These are phyloP conservation scores for Termitomyces sp. DNA, from an alignment of 768 basidiomycete species.

Conservation along the genomic window DNA sequence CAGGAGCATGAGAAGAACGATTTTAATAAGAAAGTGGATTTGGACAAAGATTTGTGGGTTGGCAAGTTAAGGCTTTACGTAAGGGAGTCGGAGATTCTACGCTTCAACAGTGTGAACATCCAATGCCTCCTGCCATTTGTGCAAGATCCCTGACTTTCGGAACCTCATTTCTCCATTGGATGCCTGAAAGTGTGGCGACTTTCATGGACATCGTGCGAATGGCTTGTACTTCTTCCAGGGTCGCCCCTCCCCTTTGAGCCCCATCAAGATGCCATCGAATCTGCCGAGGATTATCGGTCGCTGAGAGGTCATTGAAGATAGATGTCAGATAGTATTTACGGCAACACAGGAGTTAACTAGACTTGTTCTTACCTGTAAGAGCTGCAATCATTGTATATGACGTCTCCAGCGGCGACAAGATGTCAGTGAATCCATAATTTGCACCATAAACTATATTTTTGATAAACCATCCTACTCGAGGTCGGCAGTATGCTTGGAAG, in stretches of 20 bases:
- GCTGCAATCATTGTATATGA: slow-evolving; percentile 56
- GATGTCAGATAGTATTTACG: background rate
- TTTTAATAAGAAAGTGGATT: too few relatives aligned
- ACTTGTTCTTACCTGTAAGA: slow-evolving; percentile 28
- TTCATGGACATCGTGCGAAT: slow-evolving; percentile 51
- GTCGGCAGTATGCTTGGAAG: background rate
- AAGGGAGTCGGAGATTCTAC: too few relatives aligned
- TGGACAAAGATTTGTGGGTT: too few relatives aligned
- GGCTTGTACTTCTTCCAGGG: slow-evolving; percentile 44
- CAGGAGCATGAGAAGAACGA: too few relatives aligned
- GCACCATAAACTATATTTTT: slow-evolving; percentile 51
- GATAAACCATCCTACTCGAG: slow-evolving; percentile 43
- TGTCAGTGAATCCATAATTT: slow-evolving; percentile 42
- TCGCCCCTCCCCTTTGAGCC: slow-evolving; percentile 50
- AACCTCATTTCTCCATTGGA: slow-evolving; percentile 45
- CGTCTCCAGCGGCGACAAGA: slow-evolving; percentile 46
- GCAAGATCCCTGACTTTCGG: slow-evolving; percentile 31
- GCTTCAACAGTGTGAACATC: too few relatives aligned
- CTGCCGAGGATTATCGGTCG: slow-evolving; percentile 56
- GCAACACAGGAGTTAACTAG: background rate
- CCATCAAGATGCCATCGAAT: slow-evolving; percentile 59
- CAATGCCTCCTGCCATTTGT: background rate
- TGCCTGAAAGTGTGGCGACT: slow-evolving; percentile 39
- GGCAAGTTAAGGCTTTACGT: too few relatives aligned
- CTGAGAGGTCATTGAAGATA: slow-evolving; percentile 8